A percentile compares a stretch with the other conserved stretches of the same genome.
These are phyloP conservation scores for Berkeleyomyces rouxiae DNA, from an alignment of 2,329 filamentous ascomycete species.

Conservation along the genomic window DNA sequence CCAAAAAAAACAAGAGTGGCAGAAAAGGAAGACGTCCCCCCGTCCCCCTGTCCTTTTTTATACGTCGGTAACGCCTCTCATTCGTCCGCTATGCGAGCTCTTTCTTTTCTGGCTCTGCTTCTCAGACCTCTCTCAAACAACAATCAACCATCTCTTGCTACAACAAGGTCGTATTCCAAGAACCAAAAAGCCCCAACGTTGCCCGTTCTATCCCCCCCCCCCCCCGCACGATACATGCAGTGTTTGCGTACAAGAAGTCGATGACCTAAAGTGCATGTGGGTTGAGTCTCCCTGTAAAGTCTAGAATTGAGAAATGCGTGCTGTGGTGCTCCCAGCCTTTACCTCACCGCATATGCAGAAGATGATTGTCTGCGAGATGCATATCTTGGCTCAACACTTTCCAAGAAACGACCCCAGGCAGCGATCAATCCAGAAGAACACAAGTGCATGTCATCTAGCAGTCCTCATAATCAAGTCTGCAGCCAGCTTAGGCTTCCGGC, in stretches of 20 bases:
- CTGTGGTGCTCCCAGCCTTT: not conserved
- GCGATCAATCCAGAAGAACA: not conserved
- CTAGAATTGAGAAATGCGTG: not conserved
- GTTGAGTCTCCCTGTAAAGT: not conserved
- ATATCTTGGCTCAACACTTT: not conserved
- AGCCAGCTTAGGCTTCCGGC: not conserved
- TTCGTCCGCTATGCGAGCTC: not conserved
- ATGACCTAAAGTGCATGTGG: no score
- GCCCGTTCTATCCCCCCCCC: not conserved
- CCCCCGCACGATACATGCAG: not conserved
- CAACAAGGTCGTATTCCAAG: not conserved
- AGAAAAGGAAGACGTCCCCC: not conserved
- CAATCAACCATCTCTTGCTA: not conserved
- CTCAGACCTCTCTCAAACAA: not conserved
- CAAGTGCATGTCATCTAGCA: not conserved
- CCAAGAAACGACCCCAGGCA: not conserved
- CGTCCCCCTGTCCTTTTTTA: not conserved
- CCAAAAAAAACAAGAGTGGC: not conserved
- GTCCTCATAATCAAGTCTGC: not conserved
- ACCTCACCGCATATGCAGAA: not conserved
- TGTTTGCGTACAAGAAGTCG: not conserved
- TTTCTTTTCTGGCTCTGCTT: not conserved
- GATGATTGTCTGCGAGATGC: not conserved
- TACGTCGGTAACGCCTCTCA: not conserved
- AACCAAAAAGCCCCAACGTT: not conserved